A percentile compares a stretch with the other conserved stretches of the same genome.
Evolutionary conservation across 2,329 filamentous ascomycete genomes (phyloP).

Genomic region (Cadophora luteo-olivacea): DNA sequence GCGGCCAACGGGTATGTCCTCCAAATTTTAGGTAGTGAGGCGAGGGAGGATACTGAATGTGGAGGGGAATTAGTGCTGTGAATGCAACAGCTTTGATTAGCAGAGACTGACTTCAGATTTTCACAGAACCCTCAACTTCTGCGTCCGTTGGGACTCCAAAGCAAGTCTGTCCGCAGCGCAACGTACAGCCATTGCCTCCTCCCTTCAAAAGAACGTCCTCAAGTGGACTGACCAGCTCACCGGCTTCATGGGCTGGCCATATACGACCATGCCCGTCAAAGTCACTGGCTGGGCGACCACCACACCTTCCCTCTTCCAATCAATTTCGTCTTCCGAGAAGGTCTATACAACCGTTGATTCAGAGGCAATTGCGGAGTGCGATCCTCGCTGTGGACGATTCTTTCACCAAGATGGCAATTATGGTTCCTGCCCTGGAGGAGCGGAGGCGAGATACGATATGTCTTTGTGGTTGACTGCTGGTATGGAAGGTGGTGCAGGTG

Average conservation of each 20-base stretch:
- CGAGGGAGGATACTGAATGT: too few species aligned
- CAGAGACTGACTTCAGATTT: not conserved
- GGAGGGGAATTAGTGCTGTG: too few species aligned
- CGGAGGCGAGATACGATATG: slow-evolving; percentile 51
- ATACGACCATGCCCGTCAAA: slow-evolving; percentile 47
- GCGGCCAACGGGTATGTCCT: slow-evolving; percentile 10
- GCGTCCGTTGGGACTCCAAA: slow-evolving; percentile 53
- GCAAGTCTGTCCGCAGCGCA: slow-evolving; percentile 48
- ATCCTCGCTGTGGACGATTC: slow-evolving; percentile 50
- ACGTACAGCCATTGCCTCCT: slow-evolving; percentile 47
- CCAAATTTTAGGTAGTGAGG: too few species aligned
- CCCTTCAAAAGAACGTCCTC: slow-evolving; percentile 47
- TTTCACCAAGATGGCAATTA: slow-evolving; percentile 54
- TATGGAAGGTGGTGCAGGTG: slow-evolving; percentile 52
- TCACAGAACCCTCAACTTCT: slow-evolving; percentile 48
- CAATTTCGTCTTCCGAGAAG: not conserved
- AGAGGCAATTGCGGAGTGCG: slow-evolving; percentile 51
- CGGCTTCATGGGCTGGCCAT: slow-evolving; percentile 53
- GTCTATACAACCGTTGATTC: slow-evolving; percentile 40
- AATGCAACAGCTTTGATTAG: too few species aligned
- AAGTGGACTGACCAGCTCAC: slow-evolving; percentile 52
- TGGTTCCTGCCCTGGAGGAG: slow-evolving; percentile 48
- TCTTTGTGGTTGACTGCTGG: slow-evolving; percentile 56
- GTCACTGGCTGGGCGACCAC: slow-evolving; percentile 55
- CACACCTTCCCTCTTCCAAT: slow-evolving; percentile 29